Conservation (phyloP, 345 rosid species). For the Lepidium africanum region DNA sequence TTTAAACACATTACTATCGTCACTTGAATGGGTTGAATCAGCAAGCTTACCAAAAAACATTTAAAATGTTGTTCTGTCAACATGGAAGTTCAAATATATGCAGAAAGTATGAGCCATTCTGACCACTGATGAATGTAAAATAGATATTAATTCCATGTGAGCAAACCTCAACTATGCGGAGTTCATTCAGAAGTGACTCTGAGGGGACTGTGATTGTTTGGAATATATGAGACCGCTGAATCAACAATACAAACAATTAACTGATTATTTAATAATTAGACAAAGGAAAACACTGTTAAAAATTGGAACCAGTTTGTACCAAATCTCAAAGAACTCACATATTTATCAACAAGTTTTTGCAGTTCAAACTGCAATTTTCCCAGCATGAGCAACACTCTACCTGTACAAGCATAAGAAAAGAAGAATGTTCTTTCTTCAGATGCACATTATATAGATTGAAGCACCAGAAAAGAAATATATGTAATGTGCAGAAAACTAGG, state of each 20-base stretch:
- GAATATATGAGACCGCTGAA: slow-evolving; percentile 82
- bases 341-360: slow-evolving; percentile 76
- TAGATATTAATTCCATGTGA: slow-evolving; percentile 9
- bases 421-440: background rate
- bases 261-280: background rate
- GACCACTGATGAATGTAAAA: background rate
- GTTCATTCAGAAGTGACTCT: slow-evolving; percentile 94
- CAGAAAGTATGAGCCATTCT: background rate
- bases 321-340: slow-evolving; percentile 49
- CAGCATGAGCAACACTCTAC: slow-evolving; percentile 68
- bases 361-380: slow-evolving; percentile 86
- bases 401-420: slow-evolving; percentile 38
- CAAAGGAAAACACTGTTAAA: background rate
- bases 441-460: background rate
- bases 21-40: background rate
- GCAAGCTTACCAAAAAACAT: background rate
- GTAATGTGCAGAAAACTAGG: background rate
- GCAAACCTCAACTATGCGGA: slow-evolving; percentile 92
- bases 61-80: background rate
- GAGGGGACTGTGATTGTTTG: slow-evolving; percentile 85
- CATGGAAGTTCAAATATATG: background rate
- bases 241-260: slow-evolving; percentile 1
- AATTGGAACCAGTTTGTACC: background rate
- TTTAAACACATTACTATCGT: background rate
- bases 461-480: background rate